A percentile compares a stretch with the other conserved stretches of the same genome.
Conservation (phyloP, 768 basidiomycete species). For the Mycena epipterygia region DNA sequence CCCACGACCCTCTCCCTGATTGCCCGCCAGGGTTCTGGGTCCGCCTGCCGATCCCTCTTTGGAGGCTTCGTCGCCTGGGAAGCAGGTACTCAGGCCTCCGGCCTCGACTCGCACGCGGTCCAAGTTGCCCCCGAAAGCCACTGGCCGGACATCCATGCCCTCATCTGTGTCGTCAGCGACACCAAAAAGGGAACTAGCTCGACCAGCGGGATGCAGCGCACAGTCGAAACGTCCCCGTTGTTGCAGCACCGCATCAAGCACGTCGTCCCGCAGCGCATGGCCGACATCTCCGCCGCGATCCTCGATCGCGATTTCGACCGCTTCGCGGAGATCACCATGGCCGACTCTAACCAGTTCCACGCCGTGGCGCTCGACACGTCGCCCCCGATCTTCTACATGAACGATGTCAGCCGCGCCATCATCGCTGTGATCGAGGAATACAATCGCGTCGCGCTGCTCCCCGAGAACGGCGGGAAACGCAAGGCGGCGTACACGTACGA, state of each 20-base stretch:
- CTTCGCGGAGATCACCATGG: constrained; percentile 95
- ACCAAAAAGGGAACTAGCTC: constrained; percentile 97
- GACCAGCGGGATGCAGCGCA: constrained; percentile 97
- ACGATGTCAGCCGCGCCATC: constrained; percentile 96
- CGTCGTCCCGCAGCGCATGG: constrained; percentile 93
- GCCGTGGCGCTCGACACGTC: constrained; percentile 97
- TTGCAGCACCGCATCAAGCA: constrained; percentile 89
- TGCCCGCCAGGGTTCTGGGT: constrained; percentile 97
- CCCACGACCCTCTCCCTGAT: constrained; percentile 91
- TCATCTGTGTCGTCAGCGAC: constrained; percentile 97
- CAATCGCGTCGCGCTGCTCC: constrained; percentile 78
- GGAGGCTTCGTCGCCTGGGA: constrained; percentile 99
- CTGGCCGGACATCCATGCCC: constrained; percentile 97
- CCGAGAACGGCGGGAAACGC: constrained; percentile 63
- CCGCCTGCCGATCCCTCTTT: constrained; percentile 97
- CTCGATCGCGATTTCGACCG: constrained; percentile 82
- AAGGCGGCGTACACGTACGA: constrained; percentile 99
- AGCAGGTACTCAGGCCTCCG: constrained; percentile 74
- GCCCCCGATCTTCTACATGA: constrained; percentile 99
- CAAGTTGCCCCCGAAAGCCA: constrained; percentile 87
- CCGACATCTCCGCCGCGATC: constrained; percentile 86
- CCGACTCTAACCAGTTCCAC: constrained; percentile 98
- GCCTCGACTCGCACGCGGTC: constrained; percentile 89
- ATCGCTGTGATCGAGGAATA: constrained; percentile 92
- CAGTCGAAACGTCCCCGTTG: constrained; percentile 91